Percentiles rank a stretch among this genome's conserved stretches.
Evolutionary conservation across 2,329 filamentous ascomycete species (phyloP).

Genomic region (Fusarium chaquense): DNA sequence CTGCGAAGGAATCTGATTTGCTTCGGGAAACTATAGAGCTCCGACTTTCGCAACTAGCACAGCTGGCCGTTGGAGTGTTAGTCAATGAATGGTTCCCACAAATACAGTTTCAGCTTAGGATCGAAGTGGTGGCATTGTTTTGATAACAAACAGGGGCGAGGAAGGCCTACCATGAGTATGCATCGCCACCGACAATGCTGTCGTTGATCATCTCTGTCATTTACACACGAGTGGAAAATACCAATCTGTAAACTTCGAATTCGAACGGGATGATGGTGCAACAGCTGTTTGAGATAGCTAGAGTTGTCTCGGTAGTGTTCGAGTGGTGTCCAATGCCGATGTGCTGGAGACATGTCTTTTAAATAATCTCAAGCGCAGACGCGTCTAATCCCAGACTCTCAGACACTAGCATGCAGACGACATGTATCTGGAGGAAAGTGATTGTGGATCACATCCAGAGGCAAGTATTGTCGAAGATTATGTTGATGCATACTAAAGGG

Average conservation of each 20-base stretch:
- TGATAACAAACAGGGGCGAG: background rate
- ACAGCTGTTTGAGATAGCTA: background rate
- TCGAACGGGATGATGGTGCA: background rate
- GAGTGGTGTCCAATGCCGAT: background rate
- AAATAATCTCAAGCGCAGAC: background rate
- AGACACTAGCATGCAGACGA: background rate
- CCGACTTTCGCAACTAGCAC: background rate
- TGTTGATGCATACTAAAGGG: conserved; percentile 13
- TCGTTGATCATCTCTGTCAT: background rate
- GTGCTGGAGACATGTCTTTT: background rate
- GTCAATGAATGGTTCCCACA: background rate
- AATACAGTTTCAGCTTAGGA: background rate
- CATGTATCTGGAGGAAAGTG: background rate
- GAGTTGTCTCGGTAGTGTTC: background rate
- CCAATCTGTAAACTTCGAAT: background rate
- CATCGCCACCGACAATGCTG: background rate
- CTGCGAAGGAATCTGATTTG: background rate
- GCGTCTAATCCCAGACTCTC: background rate
- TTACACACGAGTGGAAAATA: background rate
- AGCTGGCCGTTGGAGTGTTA: background rate
- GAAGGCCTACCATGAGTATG: background rate
- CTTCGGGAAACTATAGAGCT: background rate
- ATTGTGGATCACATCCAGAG: background rate
- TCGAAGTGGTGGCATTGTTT: background rate
- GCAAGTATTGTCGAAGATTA: background rate